phyloP scores from a whole-genome alignment of 192 early-diverging fungal genomes.

The Backusella luteola region DNA sequence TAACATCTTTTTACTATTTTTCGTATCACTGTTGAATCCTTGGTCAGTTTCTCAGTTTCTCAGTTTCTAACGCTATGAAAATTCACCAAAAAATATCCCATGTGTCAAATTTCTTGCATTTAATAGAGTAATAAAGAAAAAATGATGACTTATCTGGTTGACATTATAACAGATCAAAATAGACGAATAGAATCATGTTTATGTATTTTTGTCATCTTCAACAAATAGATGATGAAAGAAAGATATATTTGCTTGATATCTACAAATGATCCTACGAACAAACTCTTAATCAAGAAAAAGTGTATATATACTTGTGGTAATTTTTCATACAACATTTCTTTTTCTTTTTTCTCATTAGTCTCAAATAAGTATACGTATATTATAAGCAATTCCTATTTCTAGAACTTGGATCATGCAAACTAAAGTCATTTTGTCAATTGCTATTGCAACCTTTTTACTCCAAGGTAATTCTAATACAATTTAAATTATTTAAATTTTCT shows the following conservation, averaged over 20 bases:
- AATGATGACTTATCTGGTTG: not conserved
- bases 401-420: not conserved
- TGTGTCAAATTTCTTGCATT: not conserved
- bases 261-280: not conserved
- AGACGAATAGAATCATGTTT: not conserved
- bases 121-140: not conserved
- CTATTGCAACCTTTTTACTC: constrained; percentile 2
- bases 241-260: not conserved
- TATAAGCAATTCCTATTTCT: not conserved
- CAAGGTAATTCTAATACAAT: not conserved
- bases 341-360: not conserved
- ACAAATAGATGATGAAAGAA: not conserved
- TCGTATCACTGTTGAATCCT: not conserved
- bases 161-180: not conserved
- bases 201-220: not conserved
- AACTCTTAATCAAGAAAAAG: not conserved
- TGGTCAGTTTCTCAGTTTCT: not conserved
- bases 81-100: not conserved
- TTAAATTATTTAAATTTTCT: not conserved
- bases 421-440: not conserved
- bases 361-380: not conserved
- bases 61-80: not conserved
- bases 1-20: not conserved
- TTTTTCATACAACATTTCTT: not conserved
- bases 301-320: not conserved